Conservation (phyloP, 208 protist genomes). For the Acanthamoeba sp. region DNA sequence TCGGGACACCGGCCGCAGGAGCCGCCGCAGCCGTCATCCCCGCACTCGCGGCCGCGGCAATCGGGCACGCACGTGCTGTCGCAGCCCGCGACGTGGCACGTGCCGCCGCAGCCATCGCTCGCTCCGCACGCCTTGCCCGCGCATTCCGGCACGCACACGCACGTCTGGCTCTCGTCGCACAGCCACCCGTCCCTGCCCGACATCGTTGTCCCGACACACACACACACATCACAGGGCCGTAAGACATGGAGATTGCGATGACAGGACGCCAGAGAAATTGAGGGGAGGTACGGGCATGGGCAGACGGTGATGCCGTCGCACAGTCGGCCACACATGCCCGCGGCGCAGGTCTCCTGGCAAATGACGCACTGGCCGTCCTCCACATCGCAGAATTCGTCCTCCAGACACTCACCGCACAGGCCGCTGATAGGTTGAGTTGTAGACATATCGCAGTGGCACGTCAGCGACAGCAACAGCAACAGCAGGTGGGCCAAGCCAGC, state of each 20-base stretch:
- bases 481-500: neutral
- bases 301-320: slow-evolving; percentile 24
- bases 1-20: slow-evolving; percentile 7
- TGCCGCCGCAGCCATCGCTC: slow-evolving; percentile 49
- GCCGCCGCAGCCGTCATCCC: slow-evolving; percentile 60
- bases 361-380: slow-evolving; percentile 38
- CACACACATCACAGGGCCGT: neutral
- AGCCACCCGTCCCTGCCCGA: neutral
- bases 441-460: too few relatives aligned
- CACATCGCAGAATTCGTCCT: slow-evolving; percentile 35
- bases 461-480: neutral
- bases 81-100: neutral
- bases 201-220: too few relatives aligned
- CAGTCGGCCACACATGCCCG: slow-evolving; percentile 14
- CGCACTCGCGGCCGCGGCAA: neutral
- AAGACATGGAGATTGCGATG: neutral
- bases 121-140: neutral
- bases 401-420: slow-evolving; percentile 61
- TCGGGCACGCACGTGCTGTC: slow-evolving; percentile 15
- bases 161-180: slow-evolving; percentile 26
- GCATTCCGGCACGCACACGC: slow-evolving; percentile 49
- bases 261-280: neutral
- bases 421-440: too few relatives aligned
- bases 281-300: slow-evolving; percentile 21
- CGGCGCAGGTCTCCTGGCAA: slow-evolving; percentile 12